Percentiles rank a stretch among this genome's conserved stretches.
Evolutionary conservation across 345 rosid genomes (phyloP).

Genomic region (Rhodomyrtus tomentosa): DNA sequence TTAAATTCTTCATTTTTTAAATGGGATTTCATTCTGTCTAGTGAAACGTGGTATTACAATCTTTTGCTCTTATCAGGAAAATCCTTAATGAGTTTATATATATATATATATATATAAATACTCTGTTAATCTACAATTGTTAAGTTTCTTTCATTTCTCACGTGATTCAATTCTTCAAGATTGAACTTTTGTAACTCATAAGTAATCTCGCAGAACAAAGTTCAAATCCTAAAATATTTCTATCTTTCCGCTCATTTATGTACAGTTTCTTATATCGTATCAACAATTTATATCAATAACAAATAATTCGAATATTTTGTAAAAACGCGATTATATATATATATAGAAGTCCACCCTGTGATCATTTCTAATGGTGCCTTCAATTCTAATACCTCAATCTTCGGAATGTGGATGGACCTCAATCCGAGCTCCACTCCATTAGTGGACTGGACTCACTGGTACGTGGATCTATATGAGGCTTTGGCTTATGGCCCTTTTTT

Average conservation of each 20-base stretch:
- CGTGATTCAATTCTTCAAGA: not conserved
- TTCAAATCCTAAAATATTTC: not conserved
- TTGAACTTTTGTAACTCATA: not conserved
- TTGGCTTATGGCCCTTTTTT: not conserved
- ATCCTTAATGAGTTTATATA: not conserved
- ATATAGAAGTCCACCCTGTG: too few relatives aligned
- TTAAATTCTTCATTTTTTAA: too few relatives aligned
- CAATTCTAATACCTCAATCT: too few relatives aligned
- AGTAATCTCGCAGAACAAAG: not conserved
- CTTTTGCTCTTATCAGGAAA: too few relatives aligned
- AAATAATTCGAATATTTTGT: not conserved
- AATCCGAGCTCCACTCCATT: too few relatives aligned
- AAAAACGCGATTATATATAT: not conserved
- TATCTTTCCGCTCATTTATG: not conserved
- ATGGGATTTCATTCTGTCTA: too few relatives aligned
- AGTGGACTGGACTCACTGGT: not conserved
- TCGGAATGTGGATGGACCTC: too few relatives aligned
- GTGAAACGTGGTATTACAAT: too few relatives aligned
- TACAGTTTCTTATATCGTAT: not conserved
- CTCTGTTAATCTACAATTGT: not conserved
- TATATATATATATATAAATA: too few relatives aligned
- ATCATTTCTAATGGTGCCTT: too few relatives aligned
- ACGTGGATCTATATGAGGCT: not conserved
- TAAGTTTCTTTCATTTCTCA: not conserved
- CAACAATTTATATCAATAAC: not conserved